Evolutionary conservation across 2,329 filamentous ascomycete species (phyloP).

Genomic region (Alternaria triticina): DNA sequence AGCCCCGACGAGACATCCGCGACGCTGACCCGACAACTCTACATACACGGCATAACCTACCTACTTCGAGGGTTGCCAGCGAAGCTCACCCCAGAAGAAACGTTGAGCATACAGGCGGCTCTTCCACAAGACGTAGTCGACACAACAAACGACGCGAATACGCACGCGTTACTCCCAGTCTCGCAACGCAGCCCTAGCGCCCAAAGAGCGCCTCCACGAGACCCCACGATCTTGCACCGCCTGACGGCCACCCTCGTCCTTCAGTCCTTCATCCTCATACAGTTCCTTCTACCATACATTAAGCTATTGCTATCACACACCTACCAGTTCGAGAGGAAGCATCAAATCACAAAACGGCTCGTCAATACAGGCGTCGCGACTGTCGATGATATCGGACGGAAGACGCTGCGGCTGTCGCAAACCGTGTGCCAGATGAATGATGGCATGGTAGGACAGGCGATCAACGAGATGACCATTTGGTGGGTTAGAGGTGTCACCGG

Average conservation of each 20-base stretch:
- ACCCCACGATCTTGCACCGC: slow-evolving; percentile 63
- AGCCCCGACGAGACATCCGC: slow-evolving; percentile 44
- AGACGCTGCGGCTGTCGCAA: slow-evolving; percentile 59
- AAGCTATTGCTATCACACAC: slow-evolving; percentile 60
- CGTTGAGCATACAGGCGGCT: slow-evolving; percentile 58
- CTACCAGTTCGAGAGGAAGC: slow-evolving; percentile 69
- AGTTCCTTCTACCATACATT: slow-evolving; percentile 68
- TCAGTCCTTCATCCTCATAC: slow-evolving; percentile 64
- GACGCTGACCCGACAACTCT: slow-evolving; percentile 65
- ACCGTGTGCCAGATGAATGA: slow-evolving; percentile 67
- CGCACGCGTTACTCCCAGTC: slow-evolving; percentile 23
- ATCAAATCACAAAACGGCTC: slow-evolving; percentile 68
- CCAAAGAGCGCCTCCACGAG: slow-evolving; percentile 14
- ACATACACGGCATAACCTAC: slow-evolving; percentile 68
- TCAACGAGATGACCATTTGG: slow-evolving; percentile 66
- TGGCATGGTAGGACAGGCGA: slow-evolving; percentile 65
- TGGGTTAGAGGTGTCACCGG: slow-evolving; percentile 68
- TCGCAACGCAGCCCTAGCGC: slow-evolving; percentile 9
- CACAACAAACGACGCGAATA: slow-evolving; percentile 13
- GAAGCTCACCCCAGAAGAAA: slow-evolving; percentile 63
- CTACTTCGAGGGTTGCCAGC: slow-evolving; percentile 67
- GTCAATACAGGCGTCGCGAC: slow-evolving; percentile 60
- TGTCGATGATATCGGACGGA: slow-evolving; percentile 61
- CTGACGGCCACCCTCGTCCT: slow-evolving; percentile 63
- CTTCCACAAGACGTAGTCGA: slow-evolving; percentile 51